phyloP scores from a whole-genome alignment of 306 rosid species.

The Styphnolobium japonicum region DNA sequence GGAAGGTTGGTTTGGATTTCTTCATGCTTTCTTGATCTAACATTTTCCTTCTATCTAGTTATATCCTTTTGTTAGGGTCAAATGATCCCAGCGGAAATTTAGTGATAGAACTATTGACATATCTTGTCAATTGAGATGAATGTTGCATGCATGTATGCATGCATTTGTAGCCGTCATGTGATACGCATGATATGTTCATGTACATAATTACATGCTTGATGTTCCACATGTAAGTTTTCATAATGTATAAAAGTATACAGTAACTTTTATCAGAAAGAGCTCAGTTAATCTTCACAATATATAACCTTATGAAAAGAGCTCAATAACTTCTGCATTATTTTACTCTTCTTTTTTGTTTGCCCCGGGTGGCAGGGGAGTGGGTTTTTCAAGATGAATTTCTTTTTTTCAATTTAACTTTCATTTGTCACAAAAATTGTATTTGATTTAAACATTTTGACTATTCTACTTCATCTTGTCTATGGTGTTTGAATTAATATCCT shows the following conservation, averaged over 20 bases:
- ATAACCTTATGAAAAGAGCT: neutral
- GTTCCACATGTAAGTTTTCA: neutral
- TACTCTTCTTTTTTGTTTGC: neutral
- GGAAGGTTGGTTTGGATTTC: constrained; percentile 63
- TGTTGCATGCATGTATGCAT: neutral
- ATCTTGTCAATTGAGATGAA: neutral
- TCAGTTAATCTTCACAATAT: neutral
- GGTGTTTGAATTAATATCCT: neutral
- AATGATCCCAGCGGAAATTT: neutral
- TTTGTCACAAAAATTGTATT: neutral
- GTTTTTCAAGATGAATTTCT: neutral
- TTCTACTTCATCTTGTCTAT: neutral
- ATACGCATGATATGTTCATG: neutral
- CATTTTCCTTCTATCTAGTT: neutral
- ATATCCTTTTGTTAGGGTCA: neutral
- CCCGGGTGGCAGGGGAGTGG: neutral
- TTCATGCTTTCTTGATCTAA: neutral
- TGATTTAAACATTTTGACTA: neutral
- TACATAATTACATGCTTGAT: neutral
- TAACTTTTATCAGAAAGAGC: neutral
- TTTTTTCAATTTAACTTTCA: neutral
- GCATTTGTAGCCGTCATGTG: neutral
- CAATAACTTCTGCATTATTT: neutral
- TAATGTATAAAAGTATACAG: neutral
- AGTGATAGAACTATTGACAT: neutral